phyloP scores from a whole-genome alignment of 2,329 filamentous ascomycete species.

The Cercospora janseana region DNA sequence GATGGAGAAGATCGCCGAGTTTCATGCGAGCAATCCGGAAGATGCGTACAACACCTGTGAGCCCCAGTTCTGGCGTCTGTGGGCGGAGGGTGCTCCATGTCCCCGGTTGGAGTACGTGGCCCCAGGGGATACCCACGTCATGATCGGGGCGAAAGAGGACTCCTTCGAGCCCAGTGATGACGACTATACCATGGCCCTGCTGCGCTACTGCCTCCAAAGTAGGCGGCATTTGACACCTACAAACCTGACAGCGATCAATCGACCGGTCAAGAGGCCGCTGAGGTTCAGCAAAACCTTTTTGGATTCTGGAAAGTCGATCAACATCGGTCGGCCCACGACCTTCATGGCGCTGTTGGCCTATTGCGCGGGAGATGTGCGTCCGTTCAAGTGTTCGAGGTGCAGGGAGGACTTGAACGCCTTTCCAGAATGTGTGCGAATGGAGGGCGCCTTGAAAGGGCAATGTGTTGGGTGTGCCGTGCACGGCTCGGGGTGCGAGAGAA shows the following conservation, averaged over 20 bases:
- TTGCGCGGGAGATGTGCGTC: background rate
- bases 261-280: background rate
- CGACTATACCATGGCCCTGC: conserved; percentile 5
- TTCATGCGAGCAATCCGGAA: background rate
- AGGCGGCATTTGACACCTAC: background rate
- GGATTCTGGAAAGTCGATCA: background rate
- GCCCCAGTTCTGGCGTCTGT: conserved; percentile 9
- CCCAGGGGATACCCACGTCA: background rate
- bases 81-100: background rate
- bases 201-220: background rate
- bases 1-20: background rate
- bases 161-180: background rate
- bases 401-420: background rate
- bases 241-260: background rate
- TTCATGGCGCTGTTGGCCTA: conserved; percentile 5
- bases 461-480: background rate
- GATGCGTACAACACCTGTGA: background rate
- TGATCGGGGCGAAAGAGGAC: background rate
- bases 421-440: background rate
- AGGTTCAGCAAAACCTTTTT: background rate
- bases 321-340: background rate
- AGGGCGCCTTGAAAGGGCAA: background rate
- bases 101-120: background rate
- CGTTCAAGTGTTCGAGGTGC: background rate
- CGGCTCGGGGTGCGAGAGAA: background rate